These are phyloP conservation scores for Helianthus annuus DNA, from an alignment of 129 eudicot genomes.

Conservation along the genomic window DNA sequence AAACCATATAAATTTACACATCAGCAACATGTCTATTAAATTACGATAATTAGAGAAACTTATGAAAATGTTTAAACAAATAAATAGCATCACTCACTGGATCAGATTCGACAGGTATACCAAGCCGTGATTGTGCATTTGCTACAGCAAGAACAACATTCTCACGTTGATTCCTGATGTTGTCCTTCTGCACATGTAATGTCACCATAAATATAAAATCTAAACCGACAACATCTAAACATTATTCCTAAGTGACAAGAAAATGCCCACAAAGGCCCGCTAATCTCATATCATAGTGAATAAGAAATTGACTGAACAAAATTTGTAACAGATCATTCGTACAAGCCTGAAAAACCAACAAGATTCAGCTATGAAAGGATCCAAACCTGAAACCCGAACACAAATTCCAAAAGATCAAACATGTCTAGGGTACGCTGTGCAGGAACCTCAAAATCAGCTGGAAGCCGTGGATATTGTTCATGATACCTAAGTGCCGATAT, in stretches of 20 bases:
- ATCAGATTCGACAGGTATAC: conserved; percentile 68
- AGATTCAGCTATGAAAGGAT: conserved; percentile 14
- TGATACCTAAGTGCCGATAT: conserved; percentile 73
- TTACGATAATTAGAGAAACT: conserved; percentile 4
- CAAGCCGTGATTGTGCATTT: conserved; percentile 92
- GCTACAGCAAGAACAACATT: conserved; percentile 79
- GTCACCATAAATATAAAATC: conserved; percentile 7
- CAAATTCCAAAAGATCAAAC: conserved; percentile 94
- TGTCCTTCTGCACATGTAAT: conserved; percentile 73
- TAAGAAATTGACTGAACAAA: conserved; percentile 12
- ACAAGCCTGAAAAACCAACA: conserved; percentile 16
- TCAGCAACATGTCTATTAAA: conserved; percentile 16
- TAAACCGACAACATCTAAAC: conserved; percentile 11
- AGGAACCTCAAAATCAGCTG: conserved; percentile 60
- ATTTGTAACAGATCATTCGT: neutral
- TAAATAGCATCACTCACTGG: conserved; percentile 64
- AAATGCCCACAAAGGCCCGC: neutral
- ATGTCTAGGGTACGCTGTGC: conserved; percentile 75
- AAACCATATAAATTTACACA: conserved; percentile 5
- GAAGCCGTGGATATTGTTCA: conserved; percentile 81
- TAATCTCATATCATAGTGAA: conserved; percentile 11
- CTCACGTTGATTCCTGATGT: conserved; percentile 94
- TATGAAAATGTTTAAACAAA: conserved; percentile 5
- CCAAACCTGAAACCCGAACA: conserved; percentile 96
- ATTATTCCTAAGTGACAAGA: conserved; percentile 4